Conservation (phyloP, 2,329 filamentous ascomycete species). For the Colletotrichum tofieldiae region DNA sequence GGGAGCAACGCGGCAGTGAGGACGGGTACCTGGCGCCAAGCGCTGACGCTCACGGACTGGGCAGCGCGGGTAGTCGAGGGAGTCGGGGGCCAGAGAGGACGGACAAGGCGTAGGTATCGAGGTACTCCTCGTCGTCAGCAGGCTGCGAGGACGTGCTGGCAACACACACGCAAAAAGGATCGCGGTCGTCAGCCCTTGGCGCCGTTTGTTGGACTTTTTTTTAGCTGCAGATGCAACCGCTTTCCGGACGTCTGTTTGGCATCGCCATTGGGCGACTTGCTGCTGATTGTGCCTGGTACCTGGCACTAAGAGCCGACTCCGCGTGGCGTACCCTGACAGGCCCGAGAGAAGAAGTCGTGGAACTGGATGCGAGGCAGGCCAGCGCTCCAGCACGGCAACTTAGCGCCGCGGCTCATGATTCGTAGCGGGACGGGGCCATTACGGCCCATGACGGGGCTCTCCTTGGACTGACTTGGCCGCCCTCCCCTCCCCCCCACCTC, state of each 20-base stretch:
- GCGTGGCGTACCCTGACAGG: constrained; percentile 59
- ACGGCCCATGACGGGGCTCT: constrained; percentile 14
- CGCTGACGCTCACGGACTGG: constrained; percentile 23
- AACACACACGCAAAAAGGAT: background rate
- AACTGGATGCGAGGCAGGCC: constrained; percentile 33
- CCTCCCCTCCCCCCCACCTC: background rate
- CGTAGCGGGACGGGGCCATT: constrained; percentile 22
- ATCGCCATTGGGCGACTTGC: constrained; percentile 51
- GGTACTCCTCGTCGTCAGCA: constrained; percentile 8
- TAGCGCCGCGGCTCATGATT: constrained; percentile 37
- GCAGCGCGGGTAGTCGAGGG: constrained; percentile 32
- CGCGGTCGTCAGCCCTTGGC: constrained; percentile 32
- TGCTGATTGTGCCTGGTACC: constrained; percentile 57
- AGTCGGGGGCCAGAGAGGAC: constrained; percentile 8
- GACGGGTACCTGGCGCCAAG: constrained; percentile 36
- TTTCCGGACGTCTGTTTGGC: constrained; percentile 16
- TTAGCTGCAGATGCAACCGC: constrained; percentile 32
- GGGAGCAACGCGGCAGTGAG: constrained; percentile 27
- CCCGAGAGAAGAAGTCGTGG: constrained; percentile 43
- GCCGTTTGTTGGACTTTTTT: constrained; percentile 28
- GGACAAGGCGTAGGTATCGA: constrained; percentile 10
- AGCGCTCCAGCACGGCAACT: constrained; percentile 15
- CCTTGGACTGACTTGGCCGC: constrained; percentile 4
- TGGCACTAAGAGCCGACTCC: constrained; percentile 52
- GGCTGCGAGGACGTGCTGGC: constrained; percentile 29